Percentiles rank a stretch among this genome's conserved stretches.
phyloP scores from a whole-genome alignment of 495 filamentous ascomycete genomes.

The Neurospora sp. region DNA sequence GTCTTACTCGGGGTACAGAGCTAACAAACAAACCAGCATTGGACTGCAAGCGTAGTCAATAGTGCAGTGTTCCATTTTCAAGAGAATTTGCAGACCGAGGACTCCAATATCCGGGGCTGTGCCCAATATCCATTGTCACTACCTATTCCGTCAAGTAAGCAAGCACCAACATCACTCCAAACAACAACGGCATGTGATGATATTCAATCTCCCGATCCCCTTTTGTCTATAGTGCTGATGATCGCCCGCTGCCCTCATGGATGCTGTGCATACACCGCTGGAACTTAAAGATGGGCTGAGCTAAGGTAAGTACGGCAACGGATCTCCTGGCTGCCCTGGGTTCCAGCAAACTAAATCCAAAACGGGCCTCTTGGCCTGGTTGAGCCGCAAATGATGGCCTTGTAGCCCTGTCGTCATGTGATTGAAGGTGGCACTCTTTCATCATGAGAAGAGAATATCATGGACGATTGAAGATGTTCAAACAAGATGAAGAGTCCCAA shows the following conservation, averaged over 20 bases:
- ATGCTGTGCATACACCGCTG: not conserved
- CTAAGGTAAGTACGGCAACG: not conserved
- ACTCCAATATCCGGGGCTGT: not conserved
- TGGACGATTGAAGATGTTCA: not conserved
- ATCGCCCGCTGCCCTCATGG: not conserved
- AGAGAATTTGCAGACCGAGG: not conserved
- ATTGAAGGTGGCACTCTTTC: not conserved
- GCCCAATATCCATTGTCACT: not conserved
- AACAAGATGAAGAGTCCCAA: not conserved
- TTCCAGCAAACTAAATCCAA: not conserved
- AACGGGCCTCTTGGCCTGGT: not conserved
- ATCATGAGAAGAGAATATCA: not conserved
- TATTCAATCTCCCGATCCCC: not conserved
- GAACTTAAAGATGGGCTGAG: not conserved
- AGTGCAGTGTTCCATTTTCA: not conserved
- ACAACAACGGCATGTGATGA: not conserved
- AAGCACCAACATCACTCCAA: not conserved
- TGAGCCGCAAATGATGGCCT: not conserved
- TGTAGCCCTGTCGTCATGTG: not conserved
- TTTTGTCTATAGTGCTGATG: not conserved
- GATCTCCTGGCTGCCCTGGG: not conserved
- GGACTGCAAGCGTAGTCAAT: not conserved
- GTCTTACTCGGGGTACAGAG: too few species aligned
- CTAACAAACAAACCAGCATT: too few species aligned
- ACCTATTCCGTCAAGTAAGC: not conserved